A percentile compares a stretch with the other conserved stretches of the same genome.
These are phyloP conservation scores for Pythium brassicae DNA, from an alignment of 352 stramenopile species.

Conservation along the genomic window DNA sequence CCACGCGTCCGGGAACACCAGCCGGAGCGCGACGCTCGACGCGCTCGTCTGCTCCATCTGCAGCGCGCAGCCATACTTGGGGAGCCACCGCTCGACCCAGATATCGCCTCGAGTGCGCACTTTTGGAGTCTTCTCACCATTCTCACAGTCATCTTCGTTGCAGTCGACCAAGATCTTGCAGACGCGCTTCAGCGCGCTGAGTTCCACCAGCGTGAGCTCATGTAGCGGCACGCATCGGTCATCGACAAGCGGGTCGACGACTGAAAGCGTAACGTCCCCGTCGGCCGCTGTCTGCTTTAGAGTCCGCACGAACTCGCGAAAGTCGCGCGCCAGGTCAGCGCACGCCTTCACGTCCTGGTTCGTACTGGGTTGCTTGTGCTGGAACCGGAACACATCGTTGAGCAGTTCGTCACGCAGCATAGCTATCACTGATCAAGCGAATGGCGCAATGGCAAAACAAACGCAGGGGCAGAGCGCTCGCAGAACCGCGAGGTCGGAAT, in stretches of 20 bases:
- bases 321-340: too few relatives aligned
- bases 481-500: too few relatives aligned
- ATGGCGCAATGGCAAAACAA: too few relatives aligned
- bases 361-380: slow-evolving; percentile 29
- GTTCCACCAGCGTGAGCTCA: slow-evolving; percentile 21
- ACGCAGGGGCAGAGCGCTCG: too few relatives aligned
- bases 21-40: slow-evolving; percentile 19
- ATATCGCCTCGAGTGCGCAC: slow-evolving; percentile 14
- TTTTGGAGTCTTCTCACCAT: too few relatives aligned
- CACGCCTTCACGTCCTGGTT: slow-evolving; percentile 20
- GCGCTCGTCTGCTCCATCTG: slow-evolving; percentile 23
- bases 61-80: slow-evolving; percentile 38
- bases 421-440: too few relatives aligned
- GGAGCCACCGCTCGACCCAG: slow-evolving; percentile 37
- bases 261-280: slow-evolving; percentile 8
- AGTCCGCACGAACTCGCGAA: slow-evolving; percentile 12
- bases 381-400: slow-evolving; percentile 39
- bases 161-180: slow-evolving; percentile 17
- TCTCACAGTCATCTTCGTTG: too few relatives aligned
- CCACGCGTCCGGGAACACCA: slow-evolving; percentile 46
- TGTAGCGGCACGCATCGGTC: slow-evolving; percentile 22
- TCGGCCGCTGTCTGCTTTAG: slow-evolving; percentile 11
- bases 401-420: too few relatives aligned
- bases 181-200: slow-evolving; percentile 15
- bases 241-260: slow-evolving; percentile 13